Evolutionary conservation across 345 rosid genomes (phyloP).

Genomic region (Eucalyptus coolabah): DNA sequence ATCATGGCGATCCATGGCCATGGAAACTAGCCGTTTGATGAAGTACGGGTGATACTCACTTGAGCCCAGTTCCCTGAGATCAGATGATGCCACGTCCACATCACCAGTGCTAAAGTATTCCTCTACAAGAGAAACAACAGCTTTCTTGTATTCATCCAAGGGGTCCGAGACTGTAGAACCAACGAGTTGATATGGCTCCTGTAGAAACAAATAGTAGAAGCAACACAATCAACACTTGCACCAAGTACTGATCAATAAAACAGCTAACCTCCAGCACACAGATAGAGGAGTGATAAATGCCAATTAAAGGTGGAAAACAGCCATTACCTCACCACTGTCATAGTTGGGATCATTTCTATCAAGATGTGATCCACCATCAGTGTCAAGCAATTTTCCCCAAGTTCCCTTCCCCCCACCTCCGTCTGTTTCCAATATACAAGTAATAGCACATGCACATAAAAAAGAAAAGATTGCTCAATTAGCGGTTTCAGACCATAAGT

Average conservation of each 20-base stretch:
- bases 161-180: constrained; percentile 85
- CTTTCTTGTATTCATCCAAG: constrained; percentile 84
- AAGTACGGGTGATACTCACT: constrained; percentile 85
- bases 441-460: background rate
- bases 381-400: constrained; percentile 95
- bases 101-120: constrained; percentile 92
- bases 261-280: background rate
- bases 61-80: constrained; percentile 90
- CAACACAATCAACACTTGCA: background rate
- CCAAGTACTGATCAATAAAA: background rate
- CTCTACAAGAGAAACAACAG: constrained; percentile 74
- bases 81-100: constrained; percentile 87
- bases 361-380: constrained; percentile 49
- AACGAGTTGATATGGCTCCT: constrained; percentile 88
- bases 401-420: constrained; percentile 99
- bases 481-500: background rate
- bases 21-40: constrained; percentile 85
- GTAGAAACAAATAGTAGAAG: background rate
- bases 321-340: constrained; percentile 94
- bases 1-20: constrained; percentile 98
- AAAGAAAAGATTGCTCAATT: background rate
- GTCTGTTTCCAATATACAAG: constrained; percentile 22
- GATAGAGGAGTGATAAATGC: background rate
- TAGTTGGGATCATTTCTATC: constrained; percentile 96
- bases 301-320: background rate